Base-by-base conservation (phyloP, 1,284 basidiomycete genomes). In the Marasmius tenuissimus region DNA sequence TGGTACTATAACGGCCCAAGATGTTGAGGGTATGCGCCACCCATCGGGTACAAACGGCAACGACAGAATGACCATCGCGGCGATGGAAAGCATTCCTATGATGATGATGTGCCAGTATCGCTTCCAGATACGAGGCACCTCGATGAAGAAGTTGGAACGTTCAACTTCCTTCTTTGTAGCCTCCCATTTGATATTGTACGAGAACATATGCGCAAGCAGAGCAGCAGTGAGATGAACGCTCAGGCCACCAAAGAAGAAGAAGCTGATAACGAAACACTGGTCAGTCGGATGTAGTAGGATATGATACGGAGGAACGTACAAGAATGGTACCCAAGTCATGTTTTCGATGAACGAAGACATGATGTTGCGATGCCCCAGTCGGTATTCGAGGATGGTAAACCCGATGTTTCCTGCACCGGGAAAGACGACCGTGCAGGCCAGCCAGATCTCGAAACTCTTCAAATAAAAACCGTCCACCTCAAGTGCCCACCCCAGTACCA, bases 201-300 rank as follows among this genome's bases (percentile, higher is more conserved):
- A 91, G 73, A 94, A 87, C 59, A 93, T 63, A 72, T 96, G 93
- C 0, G 91, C 86, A n/a, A 93, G 79, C 20, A 95, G 78, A 0
- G 93, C 91, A 39, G 84, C 81, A 3, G 86, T 81, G 45, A 94
- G 82, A 64, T 92, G 91, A 58, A 92, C 84, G 58, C 86, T 86
- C 60, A 94, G 78, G 0, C 92, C 92, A 37, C 87, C 86, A 69
- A 94, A 94, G 84, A 94, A 94, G 78, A 93, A 92, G 77, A 89
- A 88, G 78, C 92, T 92, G 70, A 58, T 67, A 58, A 61, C 27
- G 34, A 34, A 33, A 47, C n/a, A 40, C 58, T 65, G 53, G 34
- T 3, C n/a, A 8, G 18, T 7, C 55, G 16, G 7, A 40, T 16
- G 5, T 35, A 33, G 27, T 3, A 52, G 39, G 54, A 52, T 49